These are phyloP conservation scores for Magnolia sinica DNA, from an alignment of 164 flowering plant genomes.

Conservation along the genomic window DNA sequence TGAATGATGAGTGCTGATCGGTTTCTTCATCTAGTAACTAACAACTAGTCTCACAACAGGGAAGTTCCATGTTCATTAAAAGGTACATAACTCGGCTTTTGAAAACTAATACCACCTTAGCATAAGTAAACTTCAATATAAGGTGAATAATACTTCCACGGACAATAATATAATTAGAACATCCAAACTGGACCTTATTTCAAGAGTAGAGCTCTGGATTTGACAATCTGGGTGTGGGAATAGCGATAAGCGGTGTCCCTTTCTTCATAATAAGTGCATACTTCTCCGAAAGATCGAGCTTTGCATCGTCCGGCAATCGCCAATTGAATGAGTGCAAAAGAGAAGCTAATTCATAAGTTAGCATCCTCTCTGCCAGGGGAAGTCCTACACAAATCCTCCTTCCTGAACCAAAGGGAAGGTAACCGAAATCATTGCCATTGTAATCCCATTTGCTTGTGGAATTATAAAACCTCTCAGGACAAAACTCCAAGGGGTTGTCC, in stretches of 20 bases:
- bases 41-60: too few relatives aligned
- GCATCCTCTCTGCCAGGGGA: neutral
- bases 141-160: too few relatives aligned
- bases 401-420: slow-evolving; percentile 5
- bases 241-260: slow-evolving; percentile 12
- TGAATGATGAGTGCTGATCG: too few relatives aligned
- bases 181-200: too few relatives aligned
- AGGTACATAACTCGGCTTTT: too few relatives aligned
- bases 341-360: neutral
- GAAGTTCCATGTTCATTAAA: too few relatives aligned
- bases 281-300: slow-evolving; percentile 22
- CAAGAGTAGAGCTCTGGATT: slow-evolving; percentile 20
- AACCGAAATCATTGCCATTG: slow-evolving; percentile 1
- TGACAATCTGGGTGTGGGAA: slow-evolving; percentile 32
- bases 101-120: too few relatives aligned
- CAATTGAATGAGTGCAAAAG: slow-evolving; percentile 22
- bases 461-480: slow-evolving; percentile 8
- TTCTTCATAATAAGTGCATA: slow-evolving; percentile 12
- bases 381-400: neutral
- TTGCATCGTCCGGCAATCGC: slow-evolving; percentile 21
- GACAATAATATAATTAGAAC: too few relatives aligned
- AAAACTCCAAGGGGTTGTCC: slow-evolving; percentile 18
- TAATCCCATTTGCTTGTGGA: neutral
- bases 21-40: too few relatives aligned
- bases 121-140: too few relatives aligned